phyloP scores from a whole-genome alignment of 139 green algal genomes.

The Pleodorina starrii region DNA sequence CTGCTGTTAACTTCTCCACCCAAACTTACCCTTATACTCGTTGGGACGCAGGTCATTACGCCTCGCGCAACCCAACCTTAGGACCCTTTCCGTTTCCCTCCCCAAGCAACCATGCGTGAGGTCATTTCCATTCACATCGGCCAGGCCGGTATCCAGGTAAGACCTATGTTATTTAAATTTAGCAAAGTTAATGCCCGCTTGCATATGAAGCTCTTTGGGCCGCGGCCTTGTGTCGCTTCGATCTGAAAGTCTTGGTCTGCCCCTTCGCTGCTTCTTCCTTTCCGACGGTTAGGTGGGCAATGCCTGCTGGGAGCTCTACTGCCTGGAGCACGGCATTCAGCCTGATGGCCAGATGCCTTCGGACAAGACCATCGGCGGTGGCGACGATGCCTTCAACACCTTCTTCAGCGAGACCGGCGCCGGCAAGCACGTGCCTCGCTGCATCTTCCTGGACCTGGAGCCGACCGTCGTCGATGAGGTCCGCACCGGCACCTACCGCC shows the following conservation, averaged over 20 bases:
- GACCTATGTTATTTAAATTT: slow-evolving; percentile 44
- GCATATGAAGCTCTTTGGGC: too few species aligned
- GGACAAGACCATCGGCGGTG: slow-evolving; percentile 94
- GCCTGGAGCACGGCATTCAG: slow-evolving; percentile 97
- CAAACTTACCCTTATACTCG: too few species aligned
- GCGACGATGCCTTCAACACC: slow-evolving; percentile 96
- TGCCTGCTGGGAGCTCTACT: slow-evolving; percentile 99
- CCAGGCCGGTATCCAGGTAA: slow-evolving; percentile 90
- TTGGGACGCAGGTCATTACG: slow-evolving; percentile 45
- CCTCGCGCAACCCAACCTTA: slow-evolving; percentile 12
- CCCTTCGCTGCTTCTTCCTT: too few species aligned
- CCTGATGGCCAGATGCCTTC: slow-evolving; percentile 96
- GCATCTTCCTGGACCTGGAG: slow-evolving; percentile 98
- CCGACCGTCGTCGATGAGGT: slow-evolving; percentile 97
- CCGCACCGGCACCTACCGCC: slow-evolving; percentile 95
- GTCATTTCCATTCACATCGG: slow-evolving; percentile 99
- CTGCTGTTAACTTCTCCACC: too few species aligned
- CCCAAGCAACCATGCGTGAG: slow-evolving; percentile 87
- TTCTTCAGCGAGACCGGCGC: slow-evolving; percentile 93
- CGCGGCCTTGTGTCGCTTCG: too few species aligned
- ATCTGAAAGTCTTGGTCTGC: too few species aligned
- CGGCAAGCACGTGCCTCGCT: slow-evolving; percentile 93
- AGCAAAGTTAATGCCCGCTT: too few species aligned
- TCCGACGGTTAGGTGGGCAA: slow-evolving; percentile 85
- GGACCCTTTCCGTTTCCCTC: background rate